Conservation (phyloP, 805 yeast species). For the Danielozyma ontarioensis region DNA sequence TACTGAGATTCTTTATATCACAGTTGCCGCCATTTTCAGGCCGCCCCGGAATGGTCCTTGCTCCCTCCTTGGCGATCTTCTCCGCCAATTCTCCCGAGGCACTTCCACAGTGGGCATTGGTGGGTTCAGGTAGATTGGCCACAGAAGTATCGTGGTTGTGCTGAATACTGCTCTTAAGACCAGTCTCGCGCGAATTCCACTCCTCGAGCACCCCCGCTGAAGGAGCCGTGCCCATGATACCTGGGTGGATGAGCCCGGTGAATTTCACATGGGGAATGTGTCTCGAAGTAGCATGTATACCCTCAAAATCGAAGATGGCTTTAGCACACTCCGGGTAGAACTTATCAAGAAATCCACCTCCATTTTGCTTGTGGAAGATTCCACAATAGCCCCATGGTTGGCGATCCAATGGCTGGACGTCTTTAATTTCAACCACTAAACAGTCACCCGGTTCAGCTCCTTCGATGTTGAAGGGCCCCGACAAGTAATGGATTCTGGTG, state of each 20-base stretch:
- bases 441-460: slow-evolving; percentile 46
- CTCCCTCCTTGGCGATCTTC: slow-evolving; percentile 37
- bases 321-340: slow-evolving; percentile 49
- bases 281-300: slow-evolving; percentile 44
- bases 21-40: slow-evolving; percentile 53
- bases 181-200: slow-evolving; percentile 42
- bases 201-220: slow-evolving; percentile 35
- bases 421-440: slow-evolving; percentile 45
- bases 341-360: slow-evolving; percentile 47
- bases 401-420: slow-evolving; percentile 47
- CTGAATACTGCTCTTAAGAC: slow-evolving; percentile 28
- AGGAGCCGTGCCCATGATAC: slow-evolving; percentile 50
- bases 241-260: slow-evolving; percentile 49
- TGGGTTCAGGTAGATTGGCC: slow-evolving; percentile 37
- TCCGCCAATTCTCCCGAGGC: slow-evolving; percentile 24
- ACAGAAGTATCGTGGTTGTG: slow-evolving; percentile 26
- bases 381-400: slow-evolving; percentile 55
- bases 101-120: slow-evolving; percentile 36
- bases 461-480: slow-evolving; percentile 44
- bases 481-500: slow-evolving; percentile 41
- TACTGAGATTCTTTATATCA: slow-evolving; percentile 45
- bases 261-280: slow-evolving; percentile 47
- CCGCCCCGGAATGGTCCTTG: slow-evolving; percentile 49
- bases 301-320: slow-evolving; percentile 50
- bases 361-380: slow-evolving; percentile 43